Percentiles rank a stretch among this genome's conserved stretches.
Evolutionary conservation across 805 yeast genomes (phyloP).

Genomic region (Grigorovia transvaalensis): DNA sequence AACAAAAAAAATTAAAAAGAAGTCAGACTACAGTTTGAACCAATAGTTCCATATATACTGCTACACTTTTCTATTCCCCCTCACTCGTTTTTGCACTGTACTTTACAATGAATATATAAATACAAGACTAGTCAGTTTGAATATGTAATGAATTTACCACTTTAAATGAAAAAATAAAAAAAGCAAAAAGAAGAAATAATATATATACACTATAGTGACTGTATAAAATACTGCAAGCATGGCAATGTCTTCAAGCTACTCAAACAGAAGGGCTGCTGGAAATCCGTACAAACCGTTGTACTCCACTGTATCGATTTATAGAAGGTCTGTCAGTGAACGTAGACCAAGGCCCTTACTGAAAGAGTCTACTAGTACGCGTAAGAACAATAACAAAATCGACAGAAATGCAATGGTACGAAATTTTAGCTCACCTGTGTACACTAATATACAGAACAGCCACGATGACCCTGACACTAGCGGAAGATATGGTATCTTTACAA

Average conservation of each 20-base stretch:
- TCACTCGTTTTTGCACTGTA: not conserved
- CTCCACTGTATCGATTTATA: constrained; percentile 12
- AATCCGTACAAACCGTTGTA: constrained; percentile 7
- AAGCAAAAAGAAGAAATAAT: not conserved
- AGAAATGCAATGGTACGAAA: not conserved
- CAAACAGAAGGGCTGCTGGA: not conserved
- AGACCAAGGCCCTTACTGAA: not conserved
- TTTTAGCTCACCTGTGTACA: not conserved
- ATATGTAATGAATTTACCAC: too few species aligned
- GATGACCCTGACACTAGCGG: not conserved
- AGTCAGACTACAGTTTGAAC: too few species aligned
- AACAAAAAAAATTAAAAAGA: too few species aligned
- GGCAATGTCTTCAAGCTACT: not conserved
- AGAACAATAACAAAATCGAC: not conserved
- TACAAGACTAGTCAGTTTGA: not conserved
- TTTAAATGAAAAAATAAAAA: too few species aligned
- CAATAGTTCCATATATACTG: too few species aligned
- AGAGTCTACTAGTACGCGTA: not conserved
- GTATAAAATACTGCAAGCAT: not conserved
- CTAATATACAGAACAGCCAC: not conserved
- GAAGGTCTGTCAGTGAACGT: not conserved
- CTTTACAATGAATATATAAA: not conserved
- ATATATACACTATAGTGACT: too few species aligned
- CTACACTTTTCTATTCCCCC: not conserved
- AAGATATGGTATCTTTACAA: not conserved